Percentiles rank a stretch among this genome's conserved stretches.
Evolutionary conservation across 2,329 filamentous ascomycete genomes (phyloP).

Genomic region (Epichloe aotearoae): DNA sequence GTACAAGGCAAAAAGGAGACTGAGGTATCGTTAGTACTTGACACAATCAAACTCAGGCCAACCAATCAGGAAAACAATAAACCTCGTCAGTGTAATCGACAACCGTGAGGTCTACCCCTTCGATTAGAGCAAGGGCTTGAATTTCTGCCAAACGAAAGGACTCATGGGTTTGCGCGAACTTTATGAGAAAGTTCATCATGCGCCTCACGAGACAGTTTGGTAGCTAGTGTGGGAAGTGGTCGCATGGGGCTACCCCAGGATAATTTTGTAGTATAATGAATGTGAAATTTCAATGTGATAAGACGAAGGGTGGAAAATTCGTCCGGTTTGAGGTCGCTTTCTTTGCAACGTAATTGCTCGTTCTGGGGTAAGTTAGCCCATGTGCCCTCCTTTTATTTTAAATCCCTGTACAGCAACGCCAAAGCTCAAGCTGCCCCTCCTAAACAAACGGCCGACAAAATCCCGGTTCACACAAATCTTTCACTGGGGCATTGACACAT

Average conservation of each 20-base stretch:
- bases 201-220: background rate
- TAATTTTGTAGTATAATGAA: background rate
- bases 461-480: background rate
- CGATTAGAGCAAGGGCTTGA: slow-evolving; percentile 60
- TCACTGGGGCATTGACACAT: background rate
- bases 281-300: background rate
- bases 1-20: slow-evolving; percentile 78
- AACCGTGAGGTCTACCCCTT: slow-evolving; percentile 55
- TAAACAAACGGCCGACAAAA: background rate
- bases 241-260: background rate
- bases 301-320: background rate
- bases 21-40: slow-evolving; percentile 23
- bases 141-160: slow-evolving; percentile 81
- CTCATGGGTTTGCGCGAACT: slow-evolving; percentile 81
- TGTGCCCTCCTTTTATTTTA: too few species aligned
- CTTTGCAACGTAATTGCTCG: too few species aligned
- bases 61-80: slow-evolving; percentile 11
- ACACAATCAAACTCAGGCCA: background rate
- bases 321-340: too few species aligned
- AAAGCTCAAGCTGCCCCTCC: background rate
- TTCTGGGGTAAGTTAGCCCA: too few species aligned
- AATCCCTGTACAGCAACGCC: too few species aligned
- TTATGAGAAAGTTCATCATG: slow-evolving; percentile 69
- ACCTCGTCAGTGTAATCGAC: slow-evolving; percentile 64
- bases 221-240: background rate